Evolutionary conservation across 1,139 yeast species (phyloP).

Genomic region (Insectozyma bohioensis): DNA sequence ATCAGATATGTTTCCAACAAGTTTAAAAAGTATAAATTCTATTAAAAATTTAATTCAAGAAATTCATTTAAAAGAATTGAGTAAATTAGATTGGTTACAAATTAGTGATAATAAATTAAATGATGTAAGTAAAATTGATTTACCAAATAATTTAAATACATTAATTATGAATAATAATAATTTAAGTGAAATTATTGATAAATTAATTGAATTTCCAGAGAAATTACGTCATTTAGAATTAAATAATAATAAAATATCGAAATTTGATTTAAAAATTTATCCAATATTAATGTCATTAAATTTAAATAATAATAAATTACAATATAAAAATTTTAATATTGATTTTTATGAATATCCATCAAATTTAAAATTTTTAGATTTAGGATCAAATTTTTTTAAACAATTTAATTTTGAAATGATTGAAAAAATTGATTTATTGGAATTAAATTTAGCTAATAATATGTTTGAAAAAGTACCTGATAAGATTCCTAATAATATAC

Average conservation of each 20-base stretch:
- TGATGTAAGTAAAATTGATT: conserved; percentile 5
- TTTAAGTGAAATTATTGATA: conserved; percentile 8
- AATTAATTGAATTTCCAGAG: conserved; percentile 9
- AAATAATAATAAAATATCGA: conserved; percentile 13
- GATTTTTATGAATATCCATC: conserved; percentile 6
- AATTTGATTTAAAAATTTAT: conserved; percentile 8
- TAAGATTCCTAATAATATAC: conserved; percentile 11
- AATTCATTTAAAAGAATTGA: conserved; percentile 7
- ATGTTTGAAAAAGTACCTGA: conserved; percentile 19
- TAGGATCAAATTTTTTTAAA: conserved; percentile 14
- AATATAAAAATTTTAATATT: conserved; percentile 7
- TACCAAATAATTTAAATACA: conserved; percentile 11
- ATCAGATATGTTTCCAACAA: conserved; percentile 6
- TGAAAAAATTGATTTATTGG: conserved; percentile 10
- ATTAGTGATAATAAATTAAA: conserved; percentile 10
- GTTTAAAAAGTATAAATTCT: conserved; percentile 13
- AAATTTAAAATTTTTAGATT: conserved; percentile 14
- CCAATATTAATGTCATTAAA: conserved; percentile 9
- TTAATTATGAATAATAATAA: conserved; percentile 12
- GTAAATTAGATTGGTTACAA: conserved; percentile 12
- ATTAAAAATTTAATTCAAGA: conserved; percentile 9
- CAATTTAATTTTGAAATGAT: conserved; percentile 12
- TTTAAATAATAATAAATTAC: conserved; percentile 12
- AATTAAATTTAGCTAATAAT: conserved; percentile 14
- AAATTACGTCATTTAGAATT: conserved; percentile 14